Percentiles rank a stretch among this genome's conserved stretches.
Evolutionary conservation across 495 filamentous ascomycete genomes (phyloP).

Genomic region (Hypomontagnella monticulosa): DNA sequence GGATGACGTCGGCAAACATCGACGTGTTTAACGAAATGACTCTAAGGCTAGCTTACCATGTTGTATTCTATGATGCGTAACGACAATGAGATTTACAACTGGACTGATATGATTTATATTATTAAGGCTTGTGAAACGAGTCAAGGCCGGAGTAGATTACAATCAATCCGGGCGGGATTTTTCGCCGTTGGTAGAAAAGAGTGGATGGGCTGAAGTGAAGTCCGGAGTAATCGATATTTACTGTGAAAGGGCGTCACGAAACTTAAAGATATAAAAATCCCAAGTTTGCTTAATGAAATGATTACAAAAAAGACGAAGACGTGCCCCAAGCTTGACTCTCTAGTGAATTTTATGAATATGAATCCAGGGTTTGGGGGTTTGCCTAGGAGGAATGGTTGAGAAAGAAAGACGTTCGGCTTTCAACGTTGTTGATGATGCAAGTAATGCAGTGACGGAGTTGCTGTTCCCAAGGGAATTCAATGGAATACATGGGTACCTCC

Average conservation of each 20-base stretch:
- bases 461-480: not conserved
- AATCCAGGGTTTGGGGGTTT: not conserved
- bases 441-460: not conserved
- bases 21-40: not conserved
- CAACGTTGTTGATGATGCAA: conserved; percentile 1
- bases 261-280: not conserved
- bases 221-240: no score
- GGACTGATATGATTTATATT: conserved; percentile 14
- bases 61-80: conserved; percentile 12
- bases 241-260: not conserved
- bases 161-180: not conserved
- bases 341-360: not conserved
- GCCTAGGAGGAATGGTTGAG: not conserved
- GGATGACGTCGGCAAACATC: not conserved
- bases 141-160: conserved; percentile 8
- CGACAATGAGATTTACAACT: conserved; percentile 8
- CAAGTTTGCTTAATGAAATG: not conserved
- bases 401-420: not conserved
- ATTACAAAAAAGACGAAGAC: no score
- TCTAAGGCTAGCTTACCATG: conserved; percentile 26
- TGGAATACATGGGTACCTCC: conserved; percentile 25
- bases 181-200: conserved; percentile 12
- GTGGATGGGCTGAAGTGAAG: not conserved
- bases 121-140: not conserved
- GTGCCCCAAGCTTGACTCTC: not conserved